A percentile compares a stretch with the other conserved stretches of the same genome.
phyloP scores from a whole-genome alignment of 2,329 filamentous ascomycete genomes.

The Exophiala mesophila region DNA sequence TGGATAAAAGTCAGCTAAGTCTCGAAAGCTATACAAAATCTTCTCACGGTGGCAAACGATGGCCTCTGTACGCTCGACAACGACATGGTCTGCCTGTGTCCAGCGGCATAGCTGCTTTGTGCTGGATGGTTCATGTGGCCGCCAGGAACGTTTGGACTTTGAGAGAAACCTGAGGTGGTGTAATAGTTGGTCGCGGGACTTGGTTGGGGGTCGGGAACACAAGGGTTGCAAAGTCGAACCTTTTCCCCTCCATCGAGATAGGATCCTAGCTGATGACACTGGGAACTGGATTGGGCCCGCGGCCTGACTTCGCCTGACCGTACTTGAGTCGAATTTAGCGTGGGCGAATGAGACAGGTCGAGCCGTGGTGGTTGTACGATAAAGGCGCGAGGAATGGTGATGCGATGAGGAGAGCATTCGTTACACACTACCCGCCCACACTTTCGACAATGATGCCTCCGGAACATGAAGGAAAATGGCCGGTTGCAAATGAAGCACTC shows the following conservation, averaged over 20 bases:
- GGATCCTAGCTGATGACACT: not conserved
- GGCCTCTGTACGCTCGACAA: not conserved
- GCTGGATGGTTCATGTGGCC: conserved; percentile 1
- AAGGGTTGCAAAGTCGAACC: conserved; percentile 67
- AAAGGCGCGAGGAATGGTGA: conserved; percentile 88
- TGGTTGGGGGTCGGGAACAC: conserved; percentile 64
- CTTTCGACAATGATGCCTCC: conserved; percentile 95
- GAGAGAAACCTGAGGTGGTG: not conserved
- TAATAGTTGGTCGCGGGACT: conserved; percentile 36
- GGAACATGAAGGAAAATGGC: conserved; percentile 76
- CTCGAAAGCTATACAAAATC: too few relatives aligned
- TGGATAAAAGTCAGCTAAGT: too few relatives aligned
- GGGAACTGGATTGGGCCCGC: conserved; percentile 5
- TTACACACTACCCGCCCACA: conserved; percentile 90
- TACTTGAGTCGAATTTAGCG: conserved; percentile 43
- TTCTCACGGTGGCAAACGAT: not conserved
- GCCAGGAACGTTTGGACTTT: not conserved
- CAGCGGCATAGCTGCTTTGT: conserved; percentile 5
- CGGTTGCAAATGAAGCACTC: conserved; percentile 78
- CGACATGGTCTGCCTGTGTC: conserved; percentile 1
- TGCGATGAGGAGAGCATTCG: conserved; percentile 85
- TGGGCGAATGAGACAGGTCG: conserved; percentile 34
- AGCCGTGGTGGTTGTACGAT: conserved; percentile 71
- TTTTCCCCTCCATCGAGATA: conserved; percentile 59
- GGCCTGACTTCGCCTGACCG: conserved; percentile 26